These are phyloP conservation scores for Datura wrightii DNA, from an alignment of 257 asterid genomes.

Conservation along the genomic window DNA sequence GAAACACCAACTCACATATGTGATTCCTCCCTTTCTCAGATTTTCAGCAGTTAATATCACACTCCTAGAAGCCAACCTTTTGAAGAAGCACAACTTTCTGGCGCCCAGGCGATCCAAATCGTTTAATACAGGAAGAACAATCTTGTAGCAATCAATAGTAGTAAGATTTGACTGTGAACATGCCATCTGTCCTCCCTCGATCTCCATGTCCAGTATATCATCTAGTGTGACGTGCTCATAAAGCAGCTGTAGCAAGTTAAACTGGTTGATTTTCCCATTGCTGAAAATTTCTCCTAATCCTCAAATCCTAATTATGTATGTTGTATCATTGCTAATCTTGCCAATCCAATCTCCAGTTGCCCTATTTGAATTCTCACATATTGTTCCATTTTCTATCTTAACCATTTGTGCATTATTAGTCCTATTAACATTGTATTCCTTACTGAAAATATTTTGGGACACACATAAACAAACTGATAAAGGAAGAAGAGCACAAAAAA, in stretches of 20 bases:
- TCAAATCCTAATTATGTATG: background rate
- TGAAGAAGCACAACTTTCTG: background rate
- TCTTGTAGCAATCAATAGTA: background rate
- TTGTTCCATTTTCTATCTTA: constrained; percentile 10
- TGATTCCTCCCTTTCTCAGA: constrained; percentile 9
- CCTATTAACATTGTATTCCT: background rate
- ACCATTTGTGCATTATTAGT: constrained; percentile 1
- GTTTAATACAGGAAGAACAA: background rate
- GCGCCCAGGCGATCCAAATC: background rate
- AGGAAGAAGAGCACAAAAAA: background rate
- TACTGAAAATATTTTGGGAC: background rate
- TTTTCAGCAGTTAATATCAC: background rate
- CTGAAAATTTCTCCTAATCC: background rate
- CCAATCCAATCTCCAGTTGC: background rate
- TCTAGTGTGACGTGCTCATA: background rate
- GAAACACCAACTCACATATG: constrained; percentile 20
- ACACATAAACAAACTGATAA: background rate
- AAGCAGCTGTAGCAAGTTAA: background rate
- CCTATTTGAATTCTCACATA: background rate
- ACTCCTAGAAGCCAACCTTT: background rate
- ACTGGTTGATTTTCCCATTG: background rate
- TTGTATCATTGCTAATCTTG: background rate
- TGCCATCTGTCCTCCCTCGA: constrained; percentile 5
- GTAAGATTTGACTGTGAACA: background rate
- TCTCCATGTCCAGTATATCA: background rate